These are phyloP conservation scores for Populus hybrid DNA, from an alignment of 441 rosid genomes.

Conservation along the genomic window DNA sequence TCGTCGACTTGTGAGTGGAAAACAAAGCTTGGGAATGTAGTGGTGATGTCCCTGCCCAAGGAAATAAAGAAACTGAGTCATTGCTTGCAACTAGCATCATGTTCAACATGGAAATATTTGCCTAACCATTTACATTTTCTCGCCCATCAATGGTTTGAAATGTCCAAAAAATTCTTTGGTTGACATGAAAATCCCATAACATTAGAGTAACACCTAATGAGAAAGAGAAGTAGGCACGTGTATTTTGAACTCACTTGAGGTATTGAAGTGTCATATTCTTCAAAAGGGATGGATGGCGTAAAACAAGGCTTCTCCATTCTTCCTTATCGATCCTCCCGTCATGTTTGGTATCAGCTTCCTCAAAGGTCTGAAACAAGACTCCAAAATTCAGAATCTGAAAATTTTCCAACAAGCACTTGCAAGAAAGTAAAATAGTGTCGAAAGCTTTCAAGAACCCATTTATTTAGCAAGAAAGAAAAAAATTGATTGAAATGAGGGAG, in stretches of 20 bases:
- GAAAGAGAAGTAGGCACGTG: background rate
- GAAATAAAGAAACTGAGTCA: background rate
- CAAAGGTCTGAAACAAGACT: slow-evolving; percentile 59
- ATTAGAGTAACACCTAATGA: background rate
- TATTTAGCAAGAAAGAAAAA: background rate
- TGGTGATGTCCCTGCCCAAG: slow-evolving; percentile 73
- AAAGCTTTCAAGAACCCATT: background rate
- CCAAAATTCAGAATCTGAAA: slow-evolving; percentile 7
- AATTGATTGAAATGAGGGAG: background rate
- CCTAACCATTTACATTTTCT: background rate
- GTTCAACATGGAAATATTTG: background rate
- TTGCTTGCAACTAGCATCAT: background rate
- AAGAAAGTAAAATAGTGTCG: background rate
- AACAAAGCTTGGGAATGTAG: slow-evolving; percentile 78
- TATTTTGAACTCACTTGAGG: slow-evolving; percentile 59
- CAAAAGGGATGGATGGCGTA: slow-evolving; percentile 81
- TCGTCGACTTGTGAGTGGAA: slow-evolving; percentile 44
- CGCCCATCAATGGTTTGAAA: background rate
- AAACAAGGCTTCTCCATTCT: slow-evolving; percentile 91
- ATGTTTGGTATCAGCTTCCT: slow-evolving; percentile 95
- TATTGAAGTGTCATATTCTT: slow-evolving; percentile 94
- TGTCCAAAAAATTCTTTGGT: background rate
- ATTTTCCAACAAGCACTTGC: background rate
- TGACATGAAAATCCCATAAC: background rate
- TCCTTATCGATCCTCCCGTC: slow-evolving; percentile 94